A percentile compares a stretch with the other conserved stretches of the same genome.
Evolutionary conservation across 1,284 basidiomycete genomes (phyloP).

Genomic region (Ustilago curta): DNA sequence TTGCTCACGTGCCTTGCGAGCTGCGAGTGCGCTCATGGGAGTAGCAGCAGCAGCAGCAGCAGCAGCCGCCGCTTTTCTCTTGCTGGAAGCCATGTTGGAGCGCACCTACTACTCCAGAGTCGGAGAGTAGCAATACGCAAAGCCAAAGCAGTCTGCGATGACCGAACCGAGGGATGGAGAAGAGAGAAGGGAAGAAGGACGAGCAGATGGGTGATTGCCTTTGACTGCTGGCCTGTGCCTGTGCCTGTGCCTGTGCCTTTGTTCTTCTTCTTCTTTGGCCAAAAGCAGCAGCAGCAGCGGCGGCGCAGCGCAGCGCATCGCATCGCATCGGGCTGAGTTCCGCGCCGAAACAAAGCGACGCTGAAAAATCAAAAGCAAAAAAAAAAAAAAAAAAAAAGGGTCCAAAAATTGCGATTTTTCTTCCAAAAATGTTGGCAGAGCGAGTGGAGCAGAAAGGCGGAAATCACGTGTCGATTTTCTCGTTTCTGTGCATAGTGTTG

Average conservation of each 20-base stretch:
- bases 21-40: slow-evolving; percentile 42
- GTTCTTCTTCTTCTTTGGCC: background rate
- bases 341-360: background rate
- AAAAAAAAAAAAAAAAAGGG: background rate
- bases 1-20: slow-evolving; percentile 33
- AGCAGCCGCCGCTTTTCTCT: slow-evolving; percentile 7
- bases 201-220: too few relatives aligned
- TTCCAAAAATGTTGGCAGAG: too few relatives aligned
- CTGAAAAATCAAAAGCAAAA: background rate
- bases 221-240: slow-evolving; percentile 10
- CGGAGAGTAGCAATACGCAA: background rate
- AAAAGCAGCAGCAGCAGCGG: too few relatives aligned
- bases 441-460: background rate
- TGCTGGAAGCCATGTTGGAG: slow-evolving; percentile 21
- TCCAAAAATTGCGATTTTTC: background rate
- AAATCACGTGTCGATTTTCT: slow-evolving; percentile 12
- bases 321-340: slow-evolving; percentile 6
- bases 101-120: slow-evolving; percentile 1
- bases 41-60: background rate
- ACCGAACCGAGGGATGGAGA: background rate
- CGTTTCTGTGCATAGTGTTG: too few relatives aligned
- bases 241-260: slow-evolving; percentile 7
- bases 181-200: background rate
- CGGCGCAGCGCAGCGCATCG: too few relatives aligned
- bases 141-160: background rate